A percentile compares a stretch with the other conserved stretches of the same genome.
Conservation (phyloP, 2,329 filamentous ascomycete species). For the Ascochyta viciae-villosae region DNA sequence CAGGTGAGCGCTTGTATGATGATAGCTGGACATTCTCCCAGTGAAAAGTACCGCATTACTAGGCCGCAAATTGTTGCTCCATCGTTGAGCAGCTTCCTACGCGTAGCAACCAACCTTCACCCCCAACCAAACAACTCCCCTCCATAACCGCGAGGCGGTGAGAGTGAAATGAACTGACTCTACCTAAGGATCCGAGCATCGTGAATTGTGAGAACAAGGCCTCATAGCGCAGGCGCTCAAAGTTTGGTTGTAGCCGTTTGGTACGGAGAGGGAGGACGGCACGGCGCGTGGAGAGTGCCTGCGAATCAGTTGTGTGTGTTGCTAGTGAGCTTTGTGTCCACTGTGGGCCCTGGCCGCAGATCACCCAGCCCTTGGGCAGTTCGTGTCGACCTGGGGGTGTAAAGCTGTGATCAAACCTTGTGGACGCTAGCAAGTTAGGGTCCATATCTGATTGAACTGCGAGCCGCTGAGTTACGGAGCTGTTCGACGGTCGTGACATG, state of each 20-base stretch:
- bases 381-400: neutral
- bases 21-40: neutral
- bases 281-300: slow-evolving; percentile 34
- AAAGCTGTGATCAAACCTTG: neutral
- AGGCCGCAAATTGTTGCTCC: neutral
- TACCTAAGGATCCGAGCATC: neutral
- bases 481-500: neutral
- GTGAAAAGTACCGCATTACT: neutral
- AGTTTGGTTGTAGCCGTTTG: slow-evolving; percentile 26
- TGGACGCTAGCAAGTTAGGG: neutral
- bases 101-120: neutral
- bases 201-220: neutral
- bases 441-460: slow-evolving; percentile 10
- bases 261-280: slow-evolving; percentile 37
- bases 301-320: slow-evolving; percentile 34
- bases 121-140: slow-evolving; percentile 10
- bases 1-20: neutral
- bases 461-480: slow-evolving; percentile 7
- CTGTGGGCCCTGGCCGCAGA: slow-evolving; percentile 34
- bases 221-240: slow-evolving; percentile 1
- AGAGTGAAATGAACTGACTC: slow-evolving; percentile 4
- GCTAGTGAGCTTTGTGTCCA: slow-evolving; percentile 18
- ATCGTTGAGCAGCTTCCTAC: neutral
- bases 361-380: slow-evolving; percentile 11
- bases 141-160: slow-evolving; percentile 24